Evolutionary conservation across 2,329 filamentous ascomycete species (phyloP).

Genomic region (Paracamarosporium sp.): DNA sequence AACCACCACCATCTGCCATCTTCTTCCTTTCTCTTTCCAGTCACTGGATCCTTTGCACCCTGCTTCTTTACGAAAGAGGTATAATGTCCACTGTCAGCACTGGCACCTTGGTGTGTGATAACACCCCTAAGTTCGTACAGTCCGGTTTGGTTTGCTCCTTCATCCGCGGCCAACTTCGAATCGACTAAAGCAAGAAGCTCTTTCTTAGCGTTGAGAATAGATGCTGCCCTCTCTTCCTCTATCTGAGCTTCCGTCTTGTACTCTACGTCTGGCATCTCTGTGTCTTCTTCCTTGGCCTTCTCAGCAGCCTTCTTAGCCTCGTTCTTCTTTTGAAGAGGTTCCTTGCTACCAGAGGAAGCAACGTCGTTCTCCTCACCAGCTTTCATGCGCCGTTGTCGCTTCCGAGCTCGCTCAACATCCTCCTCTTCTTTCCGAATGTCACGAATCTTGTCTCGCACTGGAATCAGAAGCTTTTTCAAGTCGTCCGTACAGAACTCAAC

Average conservation of each 20-base stretch:
- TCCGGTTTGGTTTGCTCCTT: slow-evolving; percentile 89
- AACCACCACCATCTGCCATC: slow-evolving; percentile 99
- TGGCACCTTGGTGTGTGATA: slow-evolving; percentile 95
- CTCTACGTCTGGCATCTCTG: slow-evolving; percentile 72
- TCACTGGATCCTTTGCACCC: slow-evolving; percentile 72
- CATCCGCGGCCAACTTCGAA: slow-evolving; percentile 75
- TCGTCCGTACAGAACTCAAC: slow-evolving; percentile 96
- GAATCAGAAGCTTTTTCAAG: slow-evolving; percentile 80
- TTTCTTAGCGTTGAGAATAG: slow-evolving; percentile 82
- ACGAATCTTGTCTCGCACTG: slow-evolving; percentile 94
- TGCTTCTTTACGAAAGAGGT: slow-evolving; percentile 97
- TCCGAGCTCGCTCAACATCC: slow-evolving; percentile 88
- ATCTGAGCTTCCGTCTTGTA: slow-evolving; percentile 96
- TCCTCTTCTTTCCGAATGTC: slow-evolving; percentile 95
- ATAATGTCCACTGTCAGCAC: slow-evolving; percentile 97
- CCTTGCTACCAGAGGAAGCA: slow-evolving; percentile 53
- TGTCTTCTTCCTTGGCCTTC: slow-evolving; percentile 65
- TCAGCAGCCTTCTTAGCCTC: slow-evolving; percentile 49
- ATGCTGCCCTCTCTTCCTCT: slow-evolving; percentile 80
- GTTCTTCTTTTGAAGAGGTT: slow-evolving; percentile 59
- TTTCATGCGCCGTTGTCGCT: slow-evolving; percentile 80
- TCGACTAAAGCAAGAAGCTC: slow-evolving; percentile 82
- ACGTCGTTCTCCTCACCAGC: slow-evolving; percentile 61
- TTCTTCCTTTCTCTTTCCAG: slow-evolving; percentile 78
- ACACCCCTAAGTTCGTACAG: slow-evolving; percentile 94